Conservation (phyloP, 208 protist species). For the Leishmania arabica region DNA sequence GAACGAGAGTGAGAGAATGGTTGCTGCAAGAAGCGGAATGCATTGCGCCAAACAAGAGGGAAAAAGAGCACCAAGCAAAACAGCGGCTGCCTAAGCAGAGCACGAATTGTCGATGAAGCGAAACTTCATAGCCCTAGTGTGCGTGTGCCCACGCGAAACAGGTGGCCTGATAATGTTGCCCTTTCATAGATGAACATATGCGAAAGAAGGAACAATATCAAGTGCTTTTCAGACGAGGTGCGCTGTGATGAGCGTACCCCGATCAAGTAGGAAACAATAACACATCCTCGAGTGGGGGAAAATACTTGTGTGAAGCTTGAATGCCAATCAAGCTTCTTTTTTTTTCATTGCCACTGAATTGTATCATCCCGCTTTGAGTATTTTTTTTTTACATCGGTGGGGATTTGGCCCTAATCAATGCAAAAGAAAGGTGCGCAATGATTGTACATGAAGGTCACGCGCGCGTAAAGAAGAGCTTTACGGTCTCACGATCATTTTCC, state of each 20-base stretch:
- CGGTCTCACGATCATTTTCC: constrained; percentile 59
- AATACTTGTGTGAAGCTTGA: background rate
- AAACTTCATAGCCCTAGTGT: background rate
- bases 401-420: background rate
- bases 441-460: constrained; percentile 24
- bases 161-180: background rate
- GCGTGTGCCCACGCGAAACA: background rate
- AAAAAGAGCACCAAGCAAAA: background rate
- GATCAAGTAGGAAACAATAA: background rate
- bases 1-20: background rate
- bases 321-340: background rate
- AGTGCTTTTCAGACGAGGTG: background rate
- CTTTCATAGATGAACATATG: background rate
- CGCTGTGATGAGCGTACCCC: background rate
- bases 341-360: background rate
- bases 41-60: background rate
- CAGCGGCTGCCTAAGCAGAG: background rate
- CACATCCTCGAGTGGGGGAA: background rate
- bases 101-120: background rate
- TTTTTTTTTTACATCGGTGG: constrained; percentile 12
- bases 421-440: background rate
- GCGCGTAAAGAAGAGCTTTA: constrained; percentile 88
- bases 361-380: background rate
- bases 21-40: background rate
- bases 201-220: background rate